These are phyloP conservation scores for Candida ascalaphidarum DNA, from an alignment of 805 yeast genomes.

Conservation along the genomic window DNA sequence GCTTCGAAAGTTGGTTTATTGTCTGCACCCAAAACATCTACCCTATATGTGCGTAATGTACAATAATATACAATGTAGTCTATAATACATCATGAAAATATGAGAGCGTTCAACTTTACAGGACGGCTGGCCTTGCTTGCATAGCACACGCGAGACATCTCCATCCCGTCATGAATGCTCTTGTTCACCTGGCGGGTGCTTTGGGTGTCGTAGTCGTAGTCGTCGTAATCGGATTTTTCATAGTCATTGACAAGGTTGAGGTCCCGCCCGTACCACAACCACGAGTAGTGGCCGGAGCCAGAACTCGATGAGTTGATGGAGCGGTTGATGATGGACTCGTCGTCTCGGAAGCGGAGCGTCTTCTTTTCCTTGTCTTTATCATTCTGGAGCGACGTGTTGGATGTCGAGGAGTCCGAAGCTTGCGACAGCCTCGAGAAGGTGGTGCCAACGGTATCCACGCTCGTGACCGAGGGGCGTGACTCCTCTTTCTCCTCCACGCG, in stretches of 20 bases:
- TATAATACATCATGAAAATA: conserved; percentile 3
- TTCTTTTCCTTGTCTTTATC: conserved; percentile 1
- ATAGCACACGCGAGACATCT: conserved; percentile 15
- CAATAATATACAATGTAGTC: no score
- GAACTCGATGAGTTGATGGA: no score
- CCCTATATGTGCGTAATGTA: no score
- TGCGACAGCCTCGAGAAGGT: conserved; percentile 2
- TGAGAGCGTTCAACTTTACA: conserved; percentile 8
- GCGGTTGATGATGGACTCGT: conserved; percentile 9
- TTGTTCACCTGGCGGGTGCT: conserved; percentile 14
- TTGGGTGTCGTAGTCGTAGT: conserved; percentile 5
- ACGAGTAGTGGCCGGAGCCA: conserved; percentile 16
- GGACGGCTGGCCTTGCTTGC: conserved; percentile 10
- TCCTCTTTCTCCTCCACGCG: conserved; percentile 1
- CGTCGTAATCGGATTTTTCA: conserved; percentile 10
- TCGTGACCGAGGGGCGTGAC: conserved; percentile 4
- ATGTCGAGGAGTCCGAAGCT: conserved; percentile 3
- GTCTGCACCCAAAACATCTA: no score
- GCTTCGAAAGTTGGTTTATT: no score
- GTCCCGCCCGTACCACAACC: conserved; percentile 27
- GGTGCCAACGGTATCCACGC: conserved; percentile 5
- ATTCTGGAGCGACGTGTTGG: neutral
- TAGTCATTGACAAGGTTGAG: conserved; percentile 10
- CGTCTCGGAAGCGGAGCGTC: conserved; percentile 8
- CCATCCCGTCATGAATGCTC: conserved; percentile 6